A percentile compares a stretch with the other conserved stretches of the same genome.
These are phyloP conservation scores for Crassisporium funariophilum DNA, from an alignment of 768 basidiomycete genomes.

Conservation along the genomic window DNA sequence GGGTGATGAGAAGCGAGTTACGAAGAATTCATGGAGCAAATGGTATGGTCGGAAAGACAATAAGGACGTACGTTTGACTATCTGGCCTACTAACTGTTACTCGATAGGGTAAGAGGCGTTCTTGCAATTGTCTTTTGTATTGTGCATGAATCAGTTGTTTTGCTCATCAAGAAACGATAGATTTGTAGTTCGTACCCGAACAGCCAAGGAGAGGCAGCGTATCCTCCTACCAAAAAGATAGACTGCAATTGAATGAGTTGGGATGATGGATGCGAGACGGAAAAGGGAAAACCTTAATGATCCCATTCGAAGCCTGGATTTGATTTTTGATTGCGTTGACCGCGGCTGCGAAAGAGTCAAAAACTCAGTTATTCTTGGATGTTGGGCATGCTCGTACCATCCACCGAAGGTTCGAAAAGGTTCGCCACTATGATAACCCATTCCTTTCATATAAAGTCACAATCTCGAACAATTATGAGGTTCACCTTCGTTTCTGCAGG, in stretches of 20 bases:
- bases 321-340: constrained; percentile 69
- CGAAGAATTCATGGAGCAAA: background rate
- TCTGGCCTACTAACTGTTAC: constrained; percentile 76
- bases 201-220: constrained; percentile 81
- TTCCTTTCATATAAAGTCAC: constrained; percentile 19
- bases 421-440: constrained; percentile 52
- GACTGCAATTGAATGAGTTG: too few relatives aligned
- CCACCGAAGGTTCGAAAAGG: constrained; percentile 78
- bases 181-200: constrained; percentile 41
- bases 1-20: background rate
- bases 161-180: background rate
- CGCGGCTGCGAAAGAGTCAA: constrained; percentile 48
- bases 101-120: constrained; percentile 54
- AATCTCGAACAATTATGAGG: background rate
- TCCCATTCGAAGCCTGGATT: constrained; percentile 66
- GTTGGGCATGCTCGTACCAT: constrained; percentile 39
- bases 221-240: constrained; percentile 84
- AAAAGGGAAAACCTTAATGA: constrained; percentile 54
- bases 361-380: background rate
- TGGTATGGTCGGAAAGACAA: too few relatives aligned
- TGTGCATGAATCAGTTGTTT: background rate
- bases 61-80: constrained; percentile 65
- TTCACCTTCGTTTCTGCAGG: constrained; percentile 34
- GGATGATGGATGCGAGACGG: too few relatives aligned
- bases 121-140: constrained; percentile 59